Evolutionary conservation across 768 basidiomycete genomes (phyloP), one percentile per base, ranked within the genome.

Genomic region (Hygrocybe punicea): DNA sequence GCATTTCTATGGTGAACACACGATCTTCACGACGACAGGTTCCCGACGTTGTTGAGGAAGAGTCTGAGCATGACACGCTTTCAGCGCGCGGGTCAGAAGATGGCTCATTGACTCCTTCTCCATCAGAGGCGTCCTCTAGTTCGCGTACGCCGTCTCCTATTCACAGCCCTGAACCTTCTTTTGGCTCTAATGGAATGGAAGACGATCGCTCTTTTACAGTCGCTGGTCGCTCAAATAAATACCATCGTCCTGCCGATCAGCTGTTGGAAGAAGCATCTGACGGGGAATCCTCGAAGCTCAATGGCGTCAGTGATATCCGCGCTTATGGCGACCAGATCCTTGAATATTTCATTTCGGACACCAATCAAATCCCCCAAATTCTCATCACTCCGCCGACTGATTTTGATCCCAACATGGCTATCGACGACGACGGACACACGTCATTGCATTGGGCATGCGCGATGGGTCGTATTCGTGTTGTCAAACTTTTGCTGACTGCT

Each of bases 291-390:
- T 55, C 60, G 4, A 77, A 69, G 42, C 58, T 71, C 57, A 85
- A 82, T 60, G 82, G 80, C 21, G 58, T 61, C 3, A 71, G 71
- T 49, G 86, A 87, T 60, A 74, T 82, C 29, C 80, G 86, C 40
- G 77, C 82, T n/a, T 98, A 98, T 67, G 93, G 88, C 35, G 95
- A 98, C 72, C 91, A 93, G 69, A 93, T 99, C 58, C 80, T 99
- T 63, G 96, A 98, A 75, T 98, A 97, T 75, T 99, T 98, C 72
- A 93, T 99, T 63, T 96, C 96, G 45, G 97, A 99, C 72, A 91
- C 93, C 39, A 89, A 90, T 59, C 89, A 93, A 67, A 85, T 95
- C 29, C 97, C 97, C 8, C 80, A 83, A 21, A 77, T 97, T 56
- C 85, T 99, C 63, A 86, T 96, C 58, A 81, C 81, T 39, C 97